phyloP scores from a whole-genome alignment of 2,329 filamentous ascomycete genomes.

The Colletotrichum godetiae region DNA sequence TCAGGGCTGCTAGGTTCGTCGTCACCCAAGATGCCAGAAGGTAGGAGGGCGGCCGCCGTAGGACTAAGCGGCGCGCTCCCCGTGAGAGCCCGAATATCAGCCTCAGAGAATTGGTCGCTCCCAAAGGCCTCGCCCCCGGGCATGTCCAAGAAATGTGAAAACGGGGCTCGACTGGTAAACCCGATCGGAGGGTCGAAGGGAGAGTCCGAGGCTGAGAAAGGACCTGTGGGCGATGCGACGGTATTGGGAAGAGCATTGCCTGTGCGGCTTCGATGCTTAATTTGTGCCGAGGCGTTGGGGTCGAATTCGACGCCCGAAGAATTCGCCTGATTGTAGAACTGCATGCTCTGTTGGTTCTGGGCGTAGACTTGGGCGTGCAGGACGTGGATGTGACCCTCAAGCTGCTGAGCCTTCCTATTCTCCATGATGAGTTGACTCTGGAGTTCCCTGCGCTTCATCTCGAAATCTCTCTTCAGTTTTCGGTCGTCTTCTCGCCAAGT shows the following conservation, averaged over 20 bases:
- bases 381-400: conserved; percentile 60
- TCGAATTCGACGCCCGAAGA: conserved; percentile 62
- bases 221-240: conserved; percentile 52
- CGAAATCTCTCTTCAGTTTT: conserved; percentile 67
- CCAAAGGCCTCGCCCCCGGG: conserved; percentile 47
- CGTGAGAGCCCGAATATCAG: conserved; percentile 70
- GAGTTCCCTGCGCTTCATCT: conserved; percentile 62
- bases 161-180: conserved; percentile 62
- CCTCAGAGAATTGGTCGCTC: conserved; percentile 64
- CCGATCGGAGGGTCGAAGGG: conserved; percentile 63
- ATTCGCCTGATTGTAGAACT: conserved; percentile 59
- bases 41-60: conserved; percentile 78
- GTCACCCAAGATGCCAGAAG: conserved; percentile 74
- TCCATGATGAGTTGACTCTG: conserved; percentile 61
- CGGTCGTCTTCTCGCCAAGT: conserved; percentile 64
- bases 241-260: conserved; percentile 59
- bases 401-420: conserved; percentile 57
- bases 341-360: conserved; percentile 53
- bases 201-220: conserved; percentile 53
- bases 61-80: conserved; percentile 80
- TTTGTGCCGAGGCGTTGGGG: conserved; percentile 50
- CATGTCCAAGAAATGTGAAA: conserved; percentile 64
- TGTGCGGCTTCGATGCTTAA: conserved; percentile 60
- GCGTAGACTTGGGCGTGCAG: conserved; percentile 60
- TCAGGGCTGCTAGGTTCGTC: conserved; percentile 64